Percentiles rank a stretch among this genome's conserved stretches.
phyloP scores from a whole-genome alignment of 495 filamentous ascomycete genomes.

The Filosporella fistucella region DNA sequence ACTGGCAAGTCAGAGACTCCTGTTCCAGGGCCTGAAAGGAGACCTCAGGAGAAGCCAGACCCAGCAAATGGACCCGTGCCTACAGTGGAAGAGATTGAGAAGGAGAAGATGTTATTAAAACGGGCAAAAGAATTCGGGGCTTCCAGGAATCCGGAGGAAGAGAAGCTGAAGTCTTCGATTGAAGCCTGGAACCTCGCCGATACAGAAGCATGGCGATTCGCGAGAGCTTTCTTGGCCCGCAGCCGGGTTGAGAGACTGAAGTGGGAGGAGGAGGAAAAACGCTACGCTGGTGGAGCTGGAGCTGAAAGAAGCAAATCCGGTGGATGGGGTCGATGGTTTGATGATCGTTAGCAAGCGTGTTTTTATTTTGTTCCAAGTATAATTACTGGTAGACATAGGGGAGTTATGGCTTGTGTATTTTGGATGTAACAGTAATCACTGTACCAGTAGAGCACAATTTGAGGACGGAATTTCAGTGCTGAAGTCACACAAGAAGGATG shows the following conservation, averaged over 20 bases:
- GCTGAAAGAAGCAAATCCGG: constrained; percentile 27
- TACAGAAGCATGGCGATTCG: constrained; percentile 90
- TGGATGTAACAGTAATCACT: no score
- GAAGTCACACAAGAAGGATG: no score
- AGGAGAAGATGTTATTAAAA: constrained; percentile 60
- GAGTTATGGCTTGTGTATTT: no score
- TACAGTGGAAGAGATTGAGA: constrained; percentile 40
- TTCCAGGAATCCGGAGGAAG: constrained; percentile 30
- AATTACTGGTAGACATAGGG: no score
- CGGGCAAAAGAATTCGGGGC: constrained; percentile 51
- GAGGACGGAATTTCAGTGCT: no score
- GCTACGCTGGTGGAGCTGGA: constrained; percentile 53
- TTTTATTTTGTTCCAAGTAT: neutral
- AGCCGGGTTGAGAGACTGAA: constrained; percentile 51
- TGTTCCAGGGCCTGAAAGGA: constrained; percentile 28
- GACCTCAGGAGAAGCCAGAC: constrained; percentile 32
- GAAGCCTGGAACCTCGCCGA: constrained; percentile 95
- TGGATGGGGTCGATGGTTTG: constrained; percentile 27
- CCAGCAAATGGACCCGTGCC: constrained; percentile 42
- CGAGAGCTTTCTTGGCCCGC: constrained; percentile 64
- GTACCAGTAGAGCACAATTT: no score
- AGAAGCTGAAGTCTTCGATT: constrained; percentile 52
- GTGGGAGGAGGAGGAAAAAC: constrained; percentile 70
- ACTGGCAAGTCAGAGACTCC: constrained; percentile 49
- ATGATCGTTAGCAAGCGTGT: constrained; percentile 15